These are phyloP conservation scores for Suhomyces chickasaworum DNA, from an alignment of 1,139 yeast species.

Conservation along the genomic window DNA sequence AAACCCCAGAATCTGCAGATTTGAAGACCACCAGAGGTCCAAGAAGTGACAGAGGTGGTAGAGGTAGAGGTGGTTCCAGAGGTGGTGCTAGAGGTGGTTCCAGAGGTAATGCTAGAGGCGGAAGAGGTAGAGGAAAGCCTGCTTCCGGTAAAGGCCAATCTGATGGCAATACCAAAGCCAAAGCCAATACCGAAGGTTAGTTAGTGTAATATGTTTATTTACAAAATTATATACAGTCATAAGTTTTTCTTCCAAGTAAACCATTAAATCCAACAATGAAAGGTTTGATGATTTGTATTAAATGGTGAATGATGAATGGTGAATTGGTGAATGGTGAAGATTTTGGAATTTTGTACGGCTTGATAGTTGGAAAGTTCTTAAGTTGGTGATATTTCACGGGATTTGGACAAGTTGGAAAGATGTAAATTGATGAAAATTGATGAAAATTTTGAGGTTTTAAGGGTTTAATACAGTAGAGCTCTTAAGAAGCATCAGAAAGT, in stretches of 20 bases:
- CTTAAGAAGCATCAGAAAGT: too few species aligned
- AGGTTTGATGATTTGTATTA: too few species aligned
- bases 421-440: too few species aligned
- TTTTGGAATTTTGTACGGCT: too few species aligned
- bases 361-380: too few species aligned
- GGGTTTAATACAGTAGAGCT: too few species aligned
- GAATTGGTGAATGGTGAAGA: too few species aligned
- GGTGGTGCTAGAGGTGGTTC: constrained; percentile 21
- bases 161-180: background rate
- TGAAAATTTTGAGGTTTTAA: too few species aligned
- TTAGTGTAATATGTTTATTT: background rate
- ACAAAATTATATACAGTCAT: constrained; percentile 1
- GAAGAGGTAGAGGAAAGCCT: constrained; percentile 9
- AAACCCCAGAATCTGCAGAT: constrained; percentile 5
- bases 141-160: constrained; percentile 21
- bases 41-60: constrained; percentile 28
- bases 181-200: background rate
- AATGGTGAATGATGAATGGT: too few species aligned
- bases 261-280: too few species aligned
- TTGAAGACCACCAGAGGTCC: constrained; percentile 24
- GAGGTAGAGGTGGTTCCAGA: constrained; percentile 19
- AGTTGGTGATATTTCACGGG: too few species aligned
- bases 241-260: background rate
- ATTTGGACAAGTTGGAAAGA: too few species aligned
- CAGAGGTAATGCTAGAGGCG: constrained; percentile 4